Percentiles rank a stretch among this genome's conserved stretches.
phyloP scores from a whole-genome alignment of 1,284 basidiomycete species.

The Puccinia polysora region DNA sequence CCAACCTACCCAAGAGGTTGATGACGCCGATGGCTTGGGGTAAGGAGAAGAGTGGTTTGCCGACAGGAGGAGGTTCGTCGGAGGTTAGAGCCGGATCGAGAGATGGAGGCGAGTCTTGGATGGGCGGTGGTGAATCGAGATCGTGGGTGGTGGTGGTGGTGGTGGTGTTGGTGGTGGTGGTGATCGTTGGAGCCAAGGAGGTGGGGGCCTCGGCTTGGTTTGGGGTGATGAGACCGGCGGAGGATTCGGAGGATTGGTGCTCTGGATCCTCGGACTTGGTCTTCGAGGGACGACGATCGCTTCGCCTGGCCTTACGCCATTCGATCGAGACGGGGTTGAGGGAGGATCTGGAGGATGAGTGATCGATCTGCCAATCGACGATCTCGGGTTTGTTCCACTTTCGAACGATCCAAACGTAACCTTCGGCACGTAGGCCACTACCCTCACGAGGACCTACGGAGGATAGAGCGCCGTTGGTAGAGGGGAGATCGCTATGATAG shows the following conservation, averaged over 20 bases:
- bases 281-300: slow-evolving; percentile 28
- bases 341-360: slow-evolving; percentile 12
- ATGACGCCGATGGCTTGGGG: slow-evolving; percentile 53
- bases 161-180: slow-evolving; percentile 5
- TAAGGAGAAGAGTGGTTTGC: slow-evolving; percentile 59
- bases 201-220: too few relatives aligned
- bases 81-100: slow-evolving; percentile 50
- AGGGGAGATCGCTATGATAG: neutral
- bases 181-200: too few relatives aligned
- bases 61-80: slow-evolving; percentile 65
- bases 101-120: slow-evolving; percentile 44
- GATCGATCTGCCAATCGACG: slow-evolving; percentile 27
- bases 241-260: neutral
- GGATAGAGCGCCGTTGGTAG: neutral
- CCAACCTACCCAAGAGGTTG: slow-evolving; percentile 54
- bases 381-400: slow-evolving; percentile 48
- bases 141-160: slow-evolving; percentile 32
- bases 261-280: neutral
- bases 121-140: slow-evolving; percentile 43
- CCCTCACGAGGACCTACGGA: slow-evolving; percentile 38
- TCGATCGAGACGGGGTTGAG: slow-evolving; percentile 43
- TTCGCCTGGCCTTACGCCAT: slow-evolving; percentile 49
- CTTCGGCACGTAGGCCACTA: slow-evolving; percentile 46
- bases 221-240: neutral
- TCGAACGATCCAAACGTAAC: slow-evolving; percentile 50